These are phyloP conservation scores for Verticillium dahliae DNA, from an alignment of 2,329 filamentous ascomycete species.

Conservation along the genomic window DNA sequence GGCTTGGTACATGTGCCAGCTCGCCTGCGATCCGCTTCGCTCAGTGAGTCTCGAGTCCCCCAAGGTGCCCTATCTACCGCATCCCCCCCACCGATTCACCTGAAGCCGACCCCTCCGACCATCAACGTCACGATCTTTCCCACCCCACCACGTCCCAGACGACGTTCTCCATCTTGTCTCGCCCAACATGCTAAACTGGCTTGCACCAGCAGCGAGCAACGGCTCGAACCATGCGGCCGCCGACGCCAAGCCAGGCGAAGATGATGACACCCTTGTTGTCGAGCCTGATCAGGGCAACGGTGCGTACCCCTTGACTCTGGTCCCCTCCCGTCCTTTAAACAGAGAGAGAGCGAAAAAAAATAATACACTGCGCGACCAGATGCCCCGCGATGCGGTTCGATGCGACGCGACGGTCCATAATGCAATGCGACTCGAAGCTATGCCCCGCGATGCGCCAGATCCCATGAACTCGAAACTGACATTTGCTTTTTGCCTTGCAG, in stretches of 20 bases:
- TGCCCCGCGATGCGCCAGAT: background rate
- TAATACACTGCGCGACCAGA: background rate
- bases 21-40: conserved; percentile 2
- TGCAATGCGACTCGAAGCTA: background rate
- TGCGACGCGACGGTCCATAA: background rate
- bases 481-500: conserved; percentile 36
- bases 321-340: background rate
- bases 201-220: conserved; percentile 32
- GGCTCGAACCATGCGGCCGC: conserved; percentile 46
- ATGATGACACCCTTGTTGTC: conserved; percentile 74
- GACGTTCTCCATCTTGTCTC: background rate
- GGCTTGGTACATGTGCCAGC: conserved; percentile 15
- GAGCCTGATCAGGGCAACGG: conserved; percentile 93
- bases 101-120: background rate
- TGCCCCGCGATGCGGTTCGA: background rate
- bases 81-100: background rate
- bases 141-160: conserved; percentile 5
- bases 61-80: background rate
- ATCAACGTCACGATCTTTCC: conserved; percentile 7
- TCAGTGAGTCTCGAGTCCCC: conserved; percentile 1
- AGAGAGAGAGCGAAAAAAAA: background rate
- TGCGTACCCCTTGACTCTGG: conserved; percentile 34
- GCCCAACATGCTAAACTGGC: conserved; percentile 34
- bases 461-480: background rate
- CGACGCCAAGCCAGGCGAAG: conserved; percentile 40